These are phyloP conservation scores for Fistulifera solaris DNA, from an alignment of 108 stramenopile genomes.

Conservation along the genomic window DNA sequence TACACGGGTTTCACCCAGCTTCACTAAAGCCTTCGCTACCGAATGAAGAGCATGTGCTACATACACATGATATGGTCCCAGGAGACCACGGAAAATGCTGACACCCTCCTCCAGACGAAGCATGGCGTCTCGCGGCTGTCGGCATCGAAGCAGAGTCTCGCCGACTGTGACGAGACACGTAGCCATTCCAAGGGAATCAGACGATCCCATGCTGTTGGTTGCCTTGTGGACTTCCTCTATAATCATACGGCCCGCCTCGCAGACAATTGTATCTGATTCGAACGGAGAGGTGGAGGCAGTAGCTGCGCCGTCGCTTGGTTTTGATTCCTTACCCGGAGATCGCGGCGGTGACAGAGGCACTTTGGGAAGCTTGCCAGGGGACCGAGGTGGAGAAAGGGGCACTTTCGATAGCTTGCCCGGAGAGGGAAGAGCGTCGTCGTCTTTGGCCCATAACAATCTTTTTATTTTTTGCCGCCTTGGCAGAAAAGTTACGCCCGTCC, in stretches of 20 bases:
- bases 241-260: slow-evolving; percentile 61
- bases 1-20: slow-evolving; percentile 60
- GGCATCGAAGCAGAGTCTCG: slow-evolving; percentile 64
- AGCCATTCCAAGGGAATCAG: slow-evolving; percentile 57
- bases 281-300: slow-evolving; percentile 15
- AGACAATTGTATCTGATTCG: slow-evolving; percentile 52
- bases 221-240: slow-evolving; percentile 54
- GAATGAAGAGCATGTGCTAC: slow-evolving; percentile 63
- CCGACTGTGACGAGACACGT: slow-evolving; percentile 80
- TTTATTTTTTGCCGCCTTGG: slow-evolving; percentile 10
- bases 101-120: slow-evolving; percentile 71
- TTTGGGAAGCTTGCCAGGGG: too few relatives aligned
- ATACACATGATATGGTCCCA: slow-evolving; percentile 52
- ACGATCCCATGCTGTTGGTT: slow-evolving; percentile 29
- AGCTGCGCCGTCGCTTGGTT: too few relatives aligned
- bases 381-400: too few relatives aligned
- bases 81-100: slow-evolving; percentile 51
- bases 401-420: too few relatives aligned
- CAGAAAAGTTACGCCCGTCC: slow-evolving; percentile 51
- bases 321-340: neutral
- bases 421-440: too few relatives aligned
- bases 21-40: slow-evolving; percentile 68
- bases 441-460: neutral
- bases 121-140: slow-evolving; percentile 71
- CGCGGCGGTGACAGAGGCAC: neutral